A percentile compares a stretch with the other conserved stretches of the same genome.
Evolutionary conservation across 2,329 filamentous ascomycete species (phyloP).

Genomic region (Pseudovirgaria hyperparasitica): DNA sequence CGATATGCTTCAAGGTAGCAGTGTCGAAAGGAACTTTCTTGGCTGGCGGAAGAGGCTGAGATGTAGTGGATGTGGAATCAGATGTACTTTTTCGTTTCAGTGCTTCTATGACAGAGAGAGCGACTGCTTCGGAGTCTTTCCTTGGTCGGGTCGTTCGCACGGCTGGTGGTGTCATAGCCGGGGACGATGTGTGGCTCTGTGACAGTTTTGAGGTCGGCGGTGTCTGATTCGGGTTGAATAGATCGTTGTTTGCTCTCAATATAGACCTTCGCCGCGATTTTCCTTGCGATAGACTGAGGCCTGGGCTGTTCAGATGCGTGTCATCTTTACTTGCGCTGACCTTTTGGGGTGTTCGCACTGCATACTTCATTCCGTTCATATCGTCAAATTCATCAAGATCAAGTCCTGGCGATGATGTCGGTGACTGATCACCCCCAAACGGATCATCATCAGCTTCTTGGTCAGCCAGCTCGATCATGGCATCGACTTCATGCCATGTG

Average conservation of each 20-base stretch:
- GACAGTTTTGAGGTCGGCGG: slow-evolving; percentile 15
- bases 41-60: slow-evolving; percentile 17
- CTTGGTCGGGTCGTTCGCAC: slow-evolving; percentile 35
- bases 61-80: slow-evolving; percentile 12
- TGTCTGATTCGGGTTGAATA: slow-evolving; percentile 22
- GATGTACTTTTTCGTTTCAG: slow-evolving; percentile 33
- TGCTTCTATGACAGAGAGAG: slow-evolving; percentile 49
- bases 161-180: slow-evolving; percentile 13
- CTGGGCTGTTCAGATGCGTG: slow-evolving; percentile 11
- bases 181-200: slow-evolving; percentile 15
- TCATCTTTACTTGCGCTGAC: slow-evolving; percentile 18
- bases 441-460: slow-evolving; percentile 50
- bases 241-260: slow-evolving; percentile 20
- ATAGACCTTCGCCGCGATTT: slow-evolving; percentile 20
- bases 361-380: no score
- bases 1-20: slow-evolving; percentile 49
- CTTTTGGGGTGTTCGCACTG: slow-evolving; percentile 19
- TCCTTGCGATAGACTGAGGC: slow-evolving; percentile 7
- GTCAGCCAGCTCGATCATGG: slow-evolving; percentile 73
- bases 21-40: slow-evolving; percentile 56
- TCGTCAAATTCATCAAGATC: slow-evolving; percentile 47
- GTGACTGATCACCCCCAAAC: slow-evolving; percentile 37
- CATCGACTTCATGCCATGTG: slow-evolving; percentile 71
- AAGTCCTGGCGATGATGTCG: slow-evolving; percentile 43
- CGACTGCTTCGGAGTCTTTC: slow-evolving; percentile 45